Percentiles rank a stretch among this genome's conserved stretches.
These are phyloP conservation scores for Candida xyloterini DNA, from an alignment of 805 yeast species.

Conservation along the genomic window DNA sequence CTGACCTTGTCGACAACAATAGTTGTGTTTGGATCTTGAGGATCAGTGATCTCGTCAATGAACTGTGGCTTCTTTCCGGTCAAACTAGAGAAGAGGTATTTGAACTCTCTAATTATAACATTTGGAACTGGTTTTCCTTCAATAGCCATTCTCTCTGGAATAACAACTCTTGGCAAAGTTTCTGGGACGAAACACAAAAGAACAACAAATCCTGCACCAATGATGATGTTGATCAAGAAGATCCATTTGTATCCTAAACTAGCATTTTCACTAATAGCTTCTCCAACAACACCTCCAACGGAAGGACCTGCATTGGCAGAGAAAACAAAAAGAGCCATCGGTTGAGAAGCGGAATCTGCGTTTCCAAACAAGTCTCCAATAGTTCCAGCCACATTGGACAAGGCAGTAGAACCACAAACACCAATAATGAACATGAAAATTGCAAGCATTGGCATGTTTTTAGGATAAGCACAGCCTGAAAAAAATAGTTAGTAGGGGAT, in stretches of 20 bases:
- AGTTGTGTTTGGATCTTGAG: slow-evolving; percentile 19
- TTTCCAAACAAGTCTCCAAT: slow-evolving; percentile 35
- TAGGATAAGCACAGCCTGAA: slow-evolving; percentile 31
- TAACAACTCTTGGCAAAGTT: slow-evolving; percentile 36
- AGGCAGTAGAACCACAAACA: slow-evolving; percentile 32
- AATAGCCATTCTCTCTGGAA: slow-evolving; percentile 29
- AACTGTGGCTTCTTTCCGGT: slow-evolving; percentile 23
- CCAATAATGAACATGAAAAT: slow-evolving; percentile 35
- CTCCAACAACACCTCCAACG: slow-evolving; percentile 37
- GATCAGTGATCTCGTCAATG: slow-evolving; percentile 17
- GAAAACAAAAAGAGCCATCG: slow-evolving; percentile 35
- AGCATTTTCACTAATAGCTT: slow-evolving; percentile 32
- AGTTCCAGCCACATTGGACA: slow-evolving; percentile 36
- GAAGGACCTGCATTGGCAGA: slow-evolving; percentile 37
- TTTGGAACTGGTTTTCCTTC: slow-evolving; percentile 24
- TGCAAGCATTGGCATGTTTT: slow-evolving; percentile 33
- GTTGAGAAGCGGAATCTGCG: slow-evolving; percentile 35
- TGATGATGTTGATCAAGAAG: slow-evolving; percentile 32
- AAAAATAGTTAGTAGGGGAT: slow-evolving; percentile 6
- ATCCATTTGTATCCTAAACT: slow-evolving; percentile 34
- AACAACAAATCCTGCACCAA: slow-evolving; percentile 28
- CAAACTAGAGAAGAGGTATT: slow-evolving; percentile 16
- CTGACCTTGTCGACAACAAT: slow-evolving; percentile 24
- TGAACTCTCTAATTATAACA: slow-evolving; percentile 28
- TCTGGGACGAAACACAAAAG: slow-evolving; percentile 30